Conservation (phyloP, 257 asterid species). For the Agastache rugosa region DNA sequence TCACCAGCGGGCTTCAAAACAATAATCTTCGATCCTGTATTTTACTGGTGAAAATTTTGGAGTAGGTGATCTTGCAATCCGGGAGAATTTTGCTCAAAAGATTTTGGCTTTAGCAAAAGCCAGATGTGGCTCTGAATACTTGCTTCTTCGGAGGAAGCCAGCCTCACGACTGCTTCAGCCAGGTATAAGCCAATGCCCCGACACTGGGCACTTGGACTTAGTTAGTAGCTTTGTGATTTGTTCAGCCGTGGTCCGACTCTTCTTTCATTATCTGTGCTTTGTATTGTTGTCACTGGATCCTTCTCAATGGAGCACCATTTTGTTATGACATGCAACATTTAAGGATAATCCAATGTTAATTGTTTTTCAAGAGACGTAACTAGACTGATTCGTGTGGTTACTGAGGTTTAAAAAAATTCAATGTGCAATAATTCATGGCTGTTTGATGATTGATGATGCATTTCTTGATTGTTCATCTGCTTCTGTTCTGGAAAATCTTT, state of each 20-base stretch:
- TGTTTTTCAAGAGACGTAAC: not conserved
- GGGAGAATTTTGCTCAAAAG: not conserved
- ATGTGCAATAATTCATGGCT: not conserved
- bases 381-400: not conserved
- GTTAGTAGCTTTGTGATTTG: slow-evolving; percentile 18
- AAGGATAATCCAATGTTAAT: not conserved
- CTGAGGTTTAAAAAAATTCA: not conserved
- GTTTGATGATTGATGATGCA: slow-evolving; percentile 22
- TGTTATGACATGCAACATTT: slow-evolving; percentile 2
- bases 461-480: slow-evolving; percentile 23
- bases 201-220: not conserved
- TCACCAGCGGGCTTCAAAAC: slow-evolving; percentile 3
- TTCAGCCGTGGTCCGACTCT: slow-evolving; percentile 4
- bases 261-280: slow-evolving; percentile 11
- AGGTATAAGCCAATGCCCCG: not conserved
- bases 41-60: not conserved
- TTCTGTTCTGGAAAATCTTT: not conserved
- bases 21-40: not conserved
- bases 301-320: slow-evolving; percentile 4
- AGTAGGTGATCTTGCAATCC: slow-evolving; percentile 13
- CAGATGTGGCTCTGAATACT: not conserved
- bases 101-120: not conserved
- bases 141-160: not conserved
- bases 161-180: not conserved
- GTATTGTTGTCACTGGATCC: slow-evolving; percentile 4